phyloP scores from a whole-genome alignment of 2,329 filamentous ascomycete genomes.

The Ascochyta rabiei region DNA sequence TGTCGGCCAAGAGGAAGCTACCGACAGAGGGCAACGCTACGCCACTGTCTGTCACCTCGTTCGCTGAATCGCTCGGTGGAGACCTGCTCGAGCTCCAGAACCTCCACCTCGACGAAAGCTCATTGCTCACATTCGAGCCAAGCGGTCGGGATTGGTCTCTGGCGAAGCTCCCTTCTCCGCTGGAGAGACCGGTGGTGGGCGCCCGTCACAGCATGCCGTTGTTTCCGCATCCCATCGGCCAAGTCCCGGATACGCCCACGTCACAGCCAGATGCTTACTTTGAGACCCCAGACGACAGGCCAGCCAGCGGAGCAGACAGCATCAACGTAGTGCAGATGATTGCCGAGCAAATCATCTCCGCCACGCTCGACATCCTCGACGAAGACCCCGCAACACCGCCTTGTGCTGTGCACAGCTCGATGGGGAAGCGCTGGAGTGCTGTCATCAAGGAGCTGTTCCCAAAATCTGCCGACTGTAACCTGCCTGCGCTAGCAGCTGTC shows the following conservation, averaged over 20 bases:
- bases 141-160: slow-evolving; percentile 47
- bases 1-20: slow-evolving; percentile 42
- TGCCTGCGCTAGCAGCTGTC: slow-evolving; percentile 45
- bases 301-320: slow-evolving; percentile 61
- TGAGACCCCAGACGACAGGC: slow-evolving; percentile 37
- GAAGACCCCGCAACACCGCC: slow-evolving; percentile 16
- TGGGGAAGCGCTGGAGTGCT: slow-evolving; percentile 30
- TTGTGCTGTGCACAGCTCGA: slow-evolving; percentile 18
- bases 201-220: slow-evolving; percentile 37
- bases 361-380: slow-evolving; percentile 48
- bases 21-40: slow-evolving; percentile 46
- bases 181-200: slow-evolving; percentile 22
- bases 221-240: slow-evolving; percentile 30
- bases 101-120: slow-evolving; percentile 38
- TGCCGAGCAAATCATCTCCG: slow-evolving; percentile 70
- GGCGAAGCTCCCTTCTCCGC: slow-evolving; percentile 35
- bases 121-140: slow-evolving; percentile 39
- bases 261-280: slow-evolving; percentile 38
- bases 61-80: slow-evolving; percentile 41
- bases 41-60: slow-evolving; percentile 43
- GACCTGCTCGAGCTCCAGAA: slow-evolving; percentile 34
- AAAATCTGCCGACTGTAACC: slow-evolving; percentile 39
- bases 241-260: slow-evolving; percentile 42
- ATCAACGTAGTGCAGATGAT: slow-evolving; percentile 73
- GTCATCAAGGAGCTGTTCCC: slow-evolving; percentile 41